These are phyloP conservation scores for Trichoderma sp. DNA, from an alignment of 2,329 filamentous ascomycete genomes.

Conservation along the genomic window DNA sequence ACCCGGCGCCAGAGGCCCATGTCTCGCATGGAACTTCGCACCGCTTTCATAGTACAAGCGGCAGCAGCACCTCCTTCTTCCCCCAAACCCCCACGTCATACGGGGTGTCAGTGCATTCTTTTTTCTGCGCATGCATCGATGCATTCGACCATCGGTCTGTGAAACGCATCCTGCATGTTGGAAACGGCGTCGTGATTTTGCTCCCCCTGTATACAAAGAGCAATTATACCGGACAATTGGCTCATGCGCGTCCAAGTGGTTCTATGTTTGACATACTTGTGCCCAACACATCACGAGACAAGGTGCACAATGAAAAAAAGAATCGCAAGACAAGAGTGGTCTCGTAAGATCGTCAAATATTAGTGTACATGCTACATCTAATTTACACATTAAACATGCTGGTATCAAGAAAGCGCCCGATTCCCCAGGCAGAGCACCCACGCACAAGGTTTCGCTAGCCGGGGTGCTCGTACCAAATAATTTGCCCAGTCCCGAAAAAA, in stretches of 20 bases:
- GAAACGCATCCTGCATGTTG: conserved; percentile 4
- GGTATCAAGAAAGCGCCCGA: conserved; percentile 14
- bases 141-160: not conserved
- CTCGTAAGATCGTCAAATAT: conserved; percentile 10
- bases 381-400: conserved; percentile 16
- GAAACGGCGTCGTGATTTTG: not conserved
- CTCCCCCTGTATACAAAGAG: conserved; percentile 1
- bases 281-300: not conserved
- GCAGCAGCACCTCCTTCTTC: not conserved
- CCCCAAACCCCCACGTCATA: conserved; percentile 6
- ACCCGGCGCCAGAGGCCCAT: conserved; percentile 12
- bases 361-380: conserved; percentile 17
- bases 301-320: not conserved
- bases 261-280: not conserved
- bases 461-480: not conserved
- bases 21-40: conserved; percentile 8
- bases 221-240: not conserved
- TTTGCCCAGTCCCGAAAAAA: not conserved
- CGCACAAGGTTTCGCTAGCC: not conserved
- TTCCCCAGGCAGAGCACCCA: not conserved
- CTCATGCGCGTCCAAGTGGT: not conserved
- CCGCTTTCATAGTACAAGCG: not conserved
- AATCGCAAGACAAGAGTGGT: not conserved
- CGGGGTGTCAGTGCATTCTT: not conserved
- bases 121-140: not conserved